These are phyloP conservation scores for Trichoderma sp. DNA, from an alignment of 2,329 filamentous ascomycete genomes.

Conservation along the genomic window DNA sequence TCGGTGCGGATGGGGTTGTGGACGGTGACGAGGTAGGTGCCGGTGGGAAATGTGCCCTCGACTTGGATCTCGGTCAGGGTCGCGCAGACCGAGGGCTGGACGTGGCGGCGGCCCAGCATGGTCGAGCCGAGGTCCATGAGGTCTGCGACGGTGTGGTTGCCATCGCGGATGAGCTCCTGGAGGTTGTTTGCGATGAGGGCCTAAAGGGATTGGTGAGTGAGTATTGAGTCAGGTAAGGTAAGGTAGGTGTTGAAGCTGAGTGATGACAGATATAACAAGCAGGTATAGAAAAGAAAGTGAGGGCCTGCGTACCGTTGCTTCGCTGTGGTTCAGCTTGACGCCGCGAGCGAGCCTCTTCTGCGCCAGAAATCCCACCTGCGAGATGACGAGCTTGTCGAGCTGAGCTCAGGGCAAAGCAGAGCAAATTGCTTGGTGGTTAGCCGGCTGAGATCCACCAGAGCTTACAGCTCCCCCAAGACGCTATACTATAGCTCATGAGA, in stretches of 20 bases:
- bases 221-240: not conserved
- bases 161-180: slow-evolving; percentile 97
- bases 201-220: slow-evolving; percentile 43
- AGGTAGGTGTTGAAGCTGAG: not conserved
- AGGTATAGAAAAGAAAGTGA: not conserved
- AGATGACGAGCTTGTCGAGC: slow-evolving; percentile 95
- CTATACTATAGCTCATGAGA: slow-evolving; percentile 19
- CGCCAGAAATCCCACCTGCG: slow-evolving; percentile 83
- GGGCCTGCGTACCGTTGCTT: slow-evolving; percentile 67
- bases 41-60: slow-evolving; percentile 87
- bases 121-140: slow-evolving; percentile 90
- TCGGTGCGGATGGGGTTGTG: slow-evolving; percentile 85
- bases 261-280: not conserved
- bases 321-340: slow-evolving; percentile 84
- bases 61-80: slow-evolving; percentile 86
- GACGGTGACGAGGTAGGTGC: slow-evolving; percentile 92
- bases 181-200: slow-evolving; percentile 84
- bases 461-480: not conserved
- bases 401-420: slow-evolving; percentile 41
- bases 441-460: not conserved
- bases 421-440: slow-evolving; percentile 11
- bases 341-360: slow-evolving; percentile 86
- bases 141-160: slow-evolving; percentile 85
- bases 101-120: slow-evolving; percentile 91
- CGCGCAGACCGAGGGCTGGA: slow-evolving; percentile 76